phyloP scores from a whole-genome alignment of 345 rosid genomes.

The Eucalyptus sp. region DNA sequence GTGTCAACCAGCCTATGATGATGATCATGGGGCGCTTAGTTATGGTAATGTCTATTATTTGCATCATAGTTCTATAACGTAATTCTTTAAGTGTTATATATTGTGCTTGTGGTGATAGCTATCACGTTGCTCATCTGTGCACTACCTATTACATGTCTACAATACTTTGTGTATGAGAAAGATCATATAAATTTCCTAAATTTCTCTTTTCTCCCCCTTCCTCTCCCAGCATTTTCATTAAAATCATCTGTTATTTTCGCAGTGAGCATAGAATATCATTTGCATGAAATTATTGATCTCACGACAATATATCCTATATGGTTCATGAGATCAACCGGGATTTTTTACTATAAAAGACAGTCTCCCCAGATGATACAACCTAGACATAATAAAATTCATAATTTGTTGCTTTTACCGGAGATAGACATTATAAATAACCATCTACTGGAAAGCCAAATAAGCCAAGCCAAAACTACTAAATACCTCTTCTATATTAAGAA shows the following conservation, averaged over 20 bases:
- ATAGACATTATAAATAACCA: not conserved
- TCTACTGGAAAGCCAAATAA: not conserved
- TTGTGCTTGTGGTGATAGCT: not conserved
- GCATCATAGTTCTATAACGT: not conserved
- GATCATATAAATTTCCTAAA: not conserved
- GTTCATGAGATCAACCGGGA: not conserved
- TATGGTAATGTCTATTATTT: not conserved
- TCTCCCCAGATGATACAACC: not conserved
- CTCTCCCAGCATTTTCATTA: not conserved
- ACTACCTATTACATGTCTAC: not conserved
- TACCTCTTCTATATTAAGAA: not conserved
- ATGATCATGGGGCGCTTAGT: not conserved
- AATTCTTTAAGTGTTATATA: not conserved
- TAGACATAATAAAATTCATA: not conserved
- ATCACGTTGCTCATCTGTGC: not conserved
- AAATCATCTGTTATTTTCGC: not conserved
- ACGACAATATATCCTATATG: not conserved
- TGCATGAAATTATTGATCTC: not conserved
- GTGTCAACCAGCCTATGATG: not conserved
- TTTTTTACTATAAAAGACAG: not conserved
- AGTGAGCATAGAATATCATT: not conserved
- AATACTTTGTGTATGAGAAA: not conserved
- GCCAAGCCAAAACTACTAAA: not conserved
- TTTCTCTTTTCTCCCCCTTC: not conserved
- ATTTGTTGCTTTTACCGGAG: not conserved